Conservation (phyloP, 108 stramenopile genomes). For the Stephanodiscus minutulus region DNA sequence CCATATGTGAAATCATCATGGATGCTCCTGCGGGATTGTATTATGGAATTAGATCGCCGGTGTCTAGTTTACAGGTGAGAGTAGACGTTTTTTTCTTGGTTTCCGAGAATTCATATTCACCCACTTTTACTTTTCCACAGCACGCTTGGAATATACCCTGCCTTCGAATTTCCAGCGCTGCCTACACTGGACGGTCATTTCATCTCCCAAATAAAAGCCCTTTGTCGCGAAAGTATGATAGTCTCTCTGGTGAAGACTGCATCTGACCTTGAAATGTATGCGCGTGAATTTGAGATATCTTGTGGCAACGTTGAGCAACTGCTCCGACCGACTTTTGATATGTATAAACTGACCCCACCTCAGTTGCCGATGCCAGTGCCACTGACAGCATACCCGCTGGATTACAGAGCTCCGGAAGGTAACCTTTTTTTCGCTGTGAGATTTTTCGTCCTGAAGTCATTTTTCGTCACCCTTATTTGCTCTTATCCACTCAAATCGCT, state of each 20-base stretch:
- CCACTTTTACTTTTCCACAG: not conserved
- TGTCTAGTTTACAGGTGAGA: slow-evolving; percentile 61
- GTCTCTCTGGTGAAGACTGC: slow-evolving; percentile 74
- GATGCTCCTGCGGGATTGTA: slow-evolving; percentile 62
- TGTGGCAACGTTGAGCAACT: slow-evolving; percentile 80
- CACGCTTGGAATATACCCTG: slow-evolving; percentile 21
- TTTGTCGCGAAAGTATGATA: slow-evolving; percentile 85
- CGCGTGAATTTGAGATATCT: slow-evolving; percentile 76
- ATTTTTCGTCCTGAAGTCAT: not conserved
- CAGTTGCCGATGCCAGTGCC: slow-evolving; percentile 66
- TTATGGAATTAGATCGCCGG: slow-evolving; percentile 69
- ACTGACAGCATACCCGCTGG: slow-evolving; percentile 81
- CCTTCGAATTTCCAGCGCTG: slow-evolving; percentile 79
- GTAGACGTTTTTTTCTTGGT: not conserved
- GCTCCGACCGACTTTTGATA: slow-evolving; percentile 61
- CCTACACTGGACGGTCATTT: slow-evolving; percentile 86
- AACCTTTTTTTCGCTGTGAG: slow-evolving; percentile 2
- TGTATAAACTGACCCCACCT: slow-evolving; percentile 63
- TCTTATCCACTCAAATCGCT: not conserved
- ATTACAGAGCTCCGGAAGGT: slow-evolving; percentile 80
- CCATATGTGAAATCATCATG: slow-evolving; percentile 71
- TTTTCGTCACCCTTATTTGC: not conserved
- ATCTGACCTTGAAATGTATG: slow-evolving; percentile 82
- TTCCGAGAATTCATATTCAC: not conserved
- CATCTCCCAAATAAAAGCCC: slow-evolving; percentile 74